phyloP scores from a whole-genome alignment of 164 flowering plant species.

The Amborella trichopoda region DNA sequence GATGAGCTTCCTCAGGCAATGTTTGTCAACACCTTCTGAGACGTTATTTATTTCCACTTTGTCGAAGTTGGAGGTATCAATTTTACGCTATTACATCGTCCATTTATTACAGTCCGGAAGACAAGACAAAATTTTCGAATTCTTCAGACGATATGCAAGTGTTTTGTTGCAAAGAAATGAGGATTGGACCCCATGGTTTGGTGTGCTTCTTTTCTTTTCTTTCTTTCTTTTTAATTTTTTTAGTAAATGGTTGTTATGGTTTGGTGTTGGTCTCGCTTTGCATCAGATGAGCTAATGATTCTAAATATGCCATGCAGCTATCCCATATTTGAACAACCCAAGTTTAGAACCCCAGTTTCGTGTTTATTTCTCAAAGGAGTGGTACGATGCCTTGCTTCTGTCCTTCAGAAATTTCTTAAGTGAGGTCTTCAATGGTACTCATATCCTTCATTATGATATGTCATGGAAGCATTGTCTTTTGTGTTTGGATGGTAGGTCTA shows the following conservation, averaged over 20 bases:
- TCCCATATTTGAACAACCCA: slow-evolving; percentile 75
- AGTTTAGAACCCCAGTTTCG: slow-evolving; percentile 68
- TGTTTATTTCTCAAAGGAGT: slow-evolving; percentile 73
- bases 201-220: slow-evolving; percentile 24
- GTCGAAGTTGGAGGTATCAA: slow-evolving; percentile 58
- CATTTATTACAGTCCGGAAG: slow-evolving; percentile 53
- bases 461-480: too few relatives aligned
- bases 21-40: slow-evolving; percentile 48
- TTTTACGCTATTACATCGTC: slow-evolving; percentile 60
- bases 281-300: too few relatives aligned
- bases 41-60: slow-evolving; percentile 28
- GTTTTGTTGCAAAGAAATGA: slow-evolving; percentile 43
- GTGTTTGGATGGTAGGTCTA: not conserved
- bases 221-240: not conserved
- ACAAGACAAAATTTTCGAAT: slow-evolving; percentile 60
- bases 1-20: slow-evolving; percentile 55
- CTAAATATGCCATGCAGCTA: slow-evolving; percentile 38
- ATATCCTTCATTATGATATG: slow-evolving; percentile 61
- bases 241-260: not conserved
- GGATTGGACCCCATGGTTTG: slow-evolving; percentile 90
- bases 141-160: slow-evolving; percentile 47
- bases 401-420: slow-evolving; percentile 76
- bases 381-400: slow-evolving; percentile 67
- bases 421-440: slow-evolving; percentile 67
- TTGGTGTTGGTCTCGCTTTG: not conserved